Conservation (phyloP, 192 early-diverging fungal genomes). For the Gryganskiella cystojenkinii region DNA sequence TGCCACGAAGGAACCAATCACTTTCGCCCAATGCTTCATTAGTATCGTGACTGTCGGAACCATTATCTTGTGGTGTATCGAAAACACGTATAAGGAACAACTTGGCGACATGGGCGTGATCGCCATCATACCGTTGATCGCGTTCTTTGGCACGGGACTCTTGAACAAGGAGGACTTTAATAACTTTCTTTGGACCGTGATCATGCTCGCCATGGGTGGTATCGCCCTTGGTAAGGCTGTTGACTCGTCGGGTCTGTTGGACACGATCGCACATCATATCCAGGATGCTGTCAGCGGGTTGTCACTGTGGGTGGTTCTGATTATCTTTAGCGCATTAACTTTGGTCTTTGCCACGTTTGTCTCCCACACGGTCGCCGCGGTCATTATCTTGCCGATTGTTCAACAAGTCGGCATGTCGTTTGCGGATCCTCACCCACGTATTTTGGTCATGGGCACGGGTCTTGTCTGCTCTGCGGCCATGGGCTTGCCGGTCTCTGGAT, state of each 20-base stretch:
- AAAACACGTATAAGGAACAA: conserved; percentile 58
- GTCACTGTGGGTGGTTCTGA: conserved; percentile 59
- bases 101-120: conserved; percentile 80
- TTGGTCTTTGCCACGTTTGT: conserved; percentile 77
- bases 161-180: conserved; percentile 80
- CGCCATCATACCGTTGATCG: conserved; percentile 74
- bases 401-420: conserved; percentile 68
- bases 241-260: conserved; percentile 70
- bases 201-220: conserved; percentile 76
- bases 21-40: conserved; percentile 63
- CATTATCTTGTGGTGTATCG: conserved; percentile 76
- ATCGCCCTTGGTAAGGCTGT: conserved; percentile 77
- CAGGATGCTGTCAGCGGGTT: conserved; percentile 62
- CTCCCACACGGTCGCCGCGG: conserved; percentile 79
- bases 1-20: conserved; percentile 51
- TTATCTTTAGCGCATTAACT: conserved; percentile 69
- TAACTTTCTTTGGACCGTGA: conserved; percentile 63
- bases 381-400: conserved; percentile 76
- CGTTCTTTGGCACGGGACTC: conserved; percentile 74
- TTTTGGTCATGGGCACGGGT: conserved; percentile 75
- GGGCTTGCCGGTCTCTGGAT: conserved; percentile 76
- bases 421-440: conserved; percentile 68
- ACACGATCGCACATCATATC: conserved; percentile 63
- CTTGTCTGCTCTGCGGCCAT: conserved; percentile 69
- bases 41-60: conserved; percentile 64